Evolutionary conservation across 352 stramenopile genomes (phyloP), one percentile per base, ranked within the genome.

Genomic region (Nothophytophthora sp.): DNA sequence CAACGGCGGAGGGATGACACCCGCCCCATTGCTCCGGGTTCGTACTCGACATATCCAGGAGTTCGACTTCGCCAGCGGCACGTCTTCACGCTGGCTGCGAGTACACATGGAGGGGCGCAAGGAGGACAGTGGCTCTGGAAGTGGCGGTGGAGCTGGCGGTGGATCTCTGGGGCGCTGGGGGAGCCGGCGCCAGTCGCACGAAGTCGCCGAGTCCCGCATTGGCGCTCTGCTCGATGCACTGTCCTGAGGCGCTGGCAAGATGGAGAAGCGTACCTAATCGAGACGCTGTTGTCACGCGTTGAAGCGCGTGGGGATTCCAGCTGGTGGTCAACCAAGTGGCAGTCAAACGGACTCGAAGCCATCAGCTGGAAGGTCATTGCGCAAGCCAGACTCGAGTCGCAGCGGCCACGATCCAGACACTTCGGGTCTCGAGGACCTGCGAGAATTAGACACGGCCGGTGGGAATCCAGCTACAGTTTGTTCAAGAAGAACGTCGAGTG

Each of bases 31-130:
- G 44, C 48, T 89, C 12, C 75, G 75, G 8, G 75, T 92, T 18
- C 71, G 78, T 8, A 92, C 81, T 37, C 73, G 73, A 11, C 81
- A 92, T 60, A 81, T 92, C 16, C 81, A 92, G 41, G 78, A 92
- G 40, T 88, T 92, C 50, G 81, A 92, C 54, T 88, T 92, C 39
- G 73, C 56, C 0, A 76, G 53, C n/a, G 72, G 74, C 28, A 88
- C 86, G 35, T 90, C 81, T 1, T 79, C 74, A 11, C 78, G 81
- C 7, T 89, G 78, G 78, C 36, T 89, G 27, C 60, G 68, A 36
- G 80, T 89, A 49, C 72, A 77, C 24, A 66, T 73, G 0, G 77
- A 89, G 51, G 74, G 73, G 9, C 70, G 77, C 25, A 80, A 86
- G 39, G 73, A 86, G 46, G 70, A 75, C 39, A 41, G 60, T 4